Evolutionary conservation across 768 basidiomycete genomes (phyloP).

Genomic region (Lactarius indigo): DNA sequence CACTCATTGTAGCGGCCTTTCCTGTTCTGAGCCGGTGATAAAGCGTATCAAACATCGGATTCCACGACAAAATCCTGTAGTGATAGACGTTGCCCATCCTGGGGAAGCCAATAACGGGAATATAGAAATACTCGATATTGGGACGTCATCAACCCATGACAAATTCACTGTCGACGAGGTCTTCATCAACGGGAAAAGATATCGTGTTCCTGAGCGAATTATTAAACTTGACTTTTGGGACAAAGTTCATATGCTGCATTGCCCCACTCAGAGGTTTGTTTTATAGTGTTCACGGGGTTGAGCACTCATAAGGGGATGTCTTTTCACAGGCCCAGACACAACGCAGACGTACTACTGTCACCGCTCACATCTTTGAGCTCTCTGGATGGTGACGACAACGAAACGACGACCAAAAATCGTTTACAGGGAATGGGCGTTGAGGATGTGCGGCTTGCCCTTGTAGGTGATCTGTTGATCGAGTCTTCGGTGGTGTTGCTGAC

Average conservation of each 20-base stretch:
- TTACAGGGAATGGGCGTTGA: constrained; percentile 19
- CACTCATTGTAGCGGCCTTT: constrained; percentile 10
- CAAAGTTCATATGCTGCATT: constrained; percentile 43
- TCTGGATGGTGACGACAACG: constrained; percentile 22
- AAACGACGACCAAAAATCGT: constrained; percentile 6
- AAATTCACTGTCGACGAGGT: constrained; percentile 75
- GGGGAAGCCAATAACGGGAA: constrained; percentile 87
- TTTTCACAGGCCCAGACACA: constrained; percentile 14
- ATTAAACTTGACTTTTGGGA: constrained; percentile 96
- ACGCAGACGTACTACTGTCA: constrained; percentile 28
- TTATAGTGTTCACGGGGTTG: neutral
- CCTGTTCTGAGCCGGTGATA: constrained; percentile 19
- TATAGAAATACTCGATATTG: constrained; percentile 78
- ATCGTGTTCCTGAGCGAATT: constrained; percentile 88
- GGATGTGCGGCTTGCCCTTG: constrained; percentile 24
- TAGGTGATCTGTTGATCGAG: constrained; percentile 1
- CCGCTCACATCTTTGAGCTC: constrained; percentile 30
- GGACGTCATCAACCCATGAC: constrained; percentile 42
- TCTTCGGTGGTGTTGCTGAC: neutral
- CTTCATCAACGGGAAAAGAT: constrained; percentile 82
- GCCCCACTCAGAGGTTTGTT: constrained; percentile 18
- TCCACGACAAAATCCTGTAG: constrained; percentile 61
- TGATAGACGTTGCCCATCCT: constrained; percentile 72
- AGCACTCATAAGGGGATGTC: neutral
- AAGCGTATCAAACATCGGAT: constrained; percentile 80